Evolutionary conservation across 805 yeast species (phyloP), one percentile per base, ranked within the genome.

Genomic region (Crinitomyces ghanaensis): DNA sequence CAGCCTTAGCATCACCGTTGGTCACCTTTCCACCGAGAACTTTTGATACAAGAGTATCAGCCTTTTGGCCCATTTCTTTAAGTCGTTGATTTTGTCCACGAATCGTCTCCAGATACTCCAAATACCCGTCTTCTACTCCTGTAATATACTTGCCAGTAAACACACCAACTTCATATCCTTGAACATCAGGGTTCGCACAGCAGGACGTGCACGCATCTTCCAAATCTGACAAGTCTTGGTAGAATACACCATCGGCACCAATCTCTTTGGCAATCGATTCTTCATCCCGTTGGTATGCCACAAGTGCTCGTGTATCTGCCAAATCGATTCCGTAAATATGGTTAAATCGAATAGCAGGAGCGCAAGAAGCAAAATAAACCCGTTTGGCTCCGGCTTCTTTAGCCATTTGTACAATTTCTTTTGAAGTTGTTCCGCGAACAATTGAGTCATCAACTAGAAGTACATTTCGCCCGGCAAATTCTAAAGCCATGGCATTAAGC

Each of bases 351-450:
- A 91, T 91, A n/a, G 96, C 93, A 19, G 98, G 98, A 11, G 98
- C 93, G 52, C 96, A 91, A 17, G 94, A 82, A 0, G 98, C 98
- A 57, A 91, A 79, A 55, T 73, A 88, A n/a, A 91, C 98, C 48
- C 75, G 78, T 40, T 72, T 76, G 28, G 98, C 98, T 38, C 98
- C 98, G 4, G 97, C 95, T 57, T 91, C 98, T 48, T 80, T 72
- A n/a, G 98, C 98, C 98, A 91, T 91, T 45, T 76, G 79, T 21
- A 91, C 93, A 44, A 91, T 91, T 62, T 91, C 98, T 56, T 74
- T 80, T 5, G 96, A 85, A 2, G 98, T 91, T 14, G 98, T 91
- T 42, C 98, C 98, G 56, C 98, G 75, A 6, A 91, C 98, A 44
- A 91, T 88, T 18, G 96, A 84, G 59, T 91, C 98, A 59, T 91